Base-by-base conservation (phyloP, 352 stramenopile species). In the Globisporangium canariense region DNA sequence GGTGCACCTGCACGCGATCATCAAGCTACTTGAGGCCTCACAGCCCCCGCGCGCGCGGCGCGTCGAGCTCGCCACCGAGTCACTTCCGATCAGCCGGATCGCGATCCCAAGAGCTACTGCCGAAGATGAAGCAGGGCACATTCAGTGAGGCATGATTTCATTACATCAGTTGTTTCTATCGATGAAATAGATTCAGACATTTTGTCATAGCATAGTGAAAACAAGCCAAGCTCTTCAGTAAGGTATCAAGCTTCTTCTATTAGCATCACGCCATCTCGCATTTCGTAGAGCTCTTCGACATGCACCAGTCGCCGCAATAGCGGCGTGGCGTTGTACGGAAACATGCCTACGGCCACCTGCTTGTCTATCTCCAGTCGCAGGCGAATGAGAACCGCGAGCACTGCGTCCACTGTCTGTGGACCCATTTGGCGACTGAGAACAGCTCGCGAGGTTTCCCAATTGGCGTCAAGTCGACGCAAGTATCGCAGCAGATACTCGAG, bases 401-500 rank as follows among this genome's bases (percentile, higher is more conserved):
- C 68, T 11, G 34, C 28, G n/a, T 84, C 64, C 11, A 84, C 66
- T 51, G 59, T 68, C 3, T 62, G 49, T 6, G 49, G 36, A 54
- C n/a, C 13, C 3, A 68, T 36, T 18, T 43, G 28, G 52, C 13
- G 18, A 0, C 68, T n/a, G 32, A 88, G 67, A 14, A 65, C 65
- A 30, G 36, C 32, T 45, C 66, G 68, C 36, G 70, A 78, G 6
- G 40, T 47, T 1, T 38, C 40, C 79, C 81, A 92, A 6, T 60
- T 57, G 10, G 20, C 25, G 10, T 25, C 63, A 18, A 85, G 58
- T 34, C 64, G 63, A 2, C 83, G 81, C 9, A 90, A 55, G 53
- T 90, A 89, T 38, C 67, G 74, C 59, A 89, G 62, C 4, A 83
- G 62, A 53, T 87, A 92, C 56, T 85, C 71, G 2, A 92, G 72